A percentile compares a stretch with the other conserved stretches of the same genome.
phyloP scores from a whole-genome alignment of 768 basidiomycete genomes.

The Boletellus ananas region DNA sequence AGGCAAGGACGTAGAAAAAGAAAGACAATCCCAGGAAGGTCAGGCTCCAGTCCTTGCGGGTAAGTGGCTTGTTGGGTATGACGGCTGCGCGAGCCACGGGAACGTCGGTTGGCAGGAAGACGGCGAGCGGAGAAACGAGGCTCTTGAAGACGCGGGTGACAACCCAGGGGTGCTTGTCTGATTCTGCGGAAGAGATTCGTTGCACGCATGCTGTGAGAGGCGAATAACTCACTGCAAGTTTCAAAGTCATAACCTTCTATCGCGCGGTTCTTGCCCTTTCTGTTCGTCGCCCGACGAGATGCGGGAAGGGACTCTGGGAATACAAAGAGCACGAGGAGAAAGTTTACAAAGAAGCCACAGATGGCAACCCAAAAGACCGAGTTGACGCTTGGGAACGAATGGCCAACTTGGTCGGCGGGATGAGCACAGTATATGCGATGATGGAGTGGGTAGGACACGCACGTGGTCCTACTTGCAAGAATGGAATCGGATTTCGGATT shows the following conservation, averaged over 20 bases:
- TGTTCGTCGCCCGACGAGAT: conserved; percentile 23
- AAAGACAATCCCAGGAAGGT: conserved; percentile 61
- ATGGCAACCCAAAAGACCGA: conserved; percentile 55
- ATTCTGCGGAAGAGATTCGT: not conserved
- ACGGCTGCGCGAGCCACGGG: conserved; percentile 39
- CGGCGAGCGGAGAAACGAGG: conserved; percentile 60
- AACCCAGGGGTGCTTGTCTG: conserved; percentile 7
- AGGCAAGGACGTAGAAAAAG: conserved; percentile 62
- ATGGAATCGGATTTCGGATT: conserved; percentile 41
- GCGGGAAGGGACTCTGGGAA: conserved; percentile 53
- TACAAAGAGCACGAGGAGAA: conserved; percentile 59
- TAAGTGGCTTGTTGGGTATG: conserved; percentile 61
- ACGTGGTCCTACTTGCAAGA: conserved; percentile 28
- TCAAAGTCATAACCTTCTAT: conserved; percentile 8
- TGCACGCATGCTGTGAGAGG: not conserved
- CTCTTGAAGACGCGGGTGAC: conserved; percentile 33
- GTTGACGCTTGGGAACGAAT: conserved; percentile 38
- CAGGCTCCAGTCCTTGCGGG: conserved; percentile 67
- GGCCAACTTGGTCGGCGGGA: conserved; percentile 17
- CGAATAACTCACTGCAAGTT: conserved; percentile 9
- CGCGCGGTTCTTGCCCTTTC: conserved; percentile 30
- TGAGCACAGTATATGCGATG: conserved; percentile 8
- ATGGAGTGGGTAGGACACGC: not conserved
- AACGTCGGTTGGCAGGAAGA: conserved; percentile 60
- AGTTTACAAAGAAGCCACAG: conserved; percentile 40